Evolutionary conservation across 164 flowering plant genomes (phyloP).

Genomic region (Berberis thunbergii): DNA sequence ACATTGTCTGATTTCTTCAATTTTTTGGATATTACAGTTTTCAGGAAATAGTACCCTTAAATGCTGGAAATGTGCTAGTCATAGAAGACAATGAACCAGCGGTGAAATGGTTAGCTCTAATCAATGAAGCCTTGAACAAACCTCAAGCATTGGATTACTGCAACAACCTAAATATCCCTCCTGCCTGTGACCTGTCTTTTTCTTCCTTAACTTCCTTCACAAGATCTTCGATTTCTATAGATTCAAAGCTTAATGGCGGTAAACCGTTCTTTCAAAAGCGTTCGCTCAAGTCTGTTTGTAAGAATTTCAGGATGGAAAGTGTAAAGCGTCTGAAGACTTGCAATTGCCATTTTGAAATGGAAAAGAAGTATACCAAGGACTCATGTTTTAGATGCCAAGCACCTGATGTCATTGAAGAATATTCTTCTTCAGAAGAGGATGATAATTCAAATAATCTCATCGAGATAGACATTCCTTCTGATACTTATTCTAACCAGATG

Average conservation of each 20-base stretch:
- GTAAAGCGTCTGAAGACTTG: constrained; percentile 49
- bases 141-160: constrained; percentile 5
- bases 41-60: constrained; percentile 89
- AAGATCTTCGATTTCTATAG: constrained; percentile 11
- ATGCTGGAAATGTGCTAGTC: constrained; percentile 87
- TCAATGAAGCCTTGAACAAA: constrained; percentile 62
- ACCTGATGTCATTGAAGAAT: constrained; percentile 22
- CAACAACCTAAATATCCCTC: constrained; percentile 7
- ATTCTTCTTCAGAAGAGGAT: constrained; percentile 51
- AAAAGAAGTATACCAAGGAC: constrained; percentile 42
- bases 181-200: constrained; percentile 7
- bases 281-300: constrained; percentile 51
- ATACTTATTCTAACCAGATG: constrained; percentile 16
- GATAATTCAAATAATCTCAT: constrained; percentile 26
- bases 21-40: constrained; percentile 30
- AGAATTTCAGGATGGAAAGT: constrained; percentile 45
- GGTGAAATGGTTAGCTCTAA: constrained; percentile 60
- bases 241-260: constrained; percentile 17
- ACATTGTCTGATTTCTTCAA: neutral
- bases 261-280: constrained; percentile 48
- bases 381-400: constrained; percentile 51
- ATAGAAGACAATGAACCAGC: constrained; percentile 81
- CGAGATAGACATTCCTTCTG: constrained; percentile 7
- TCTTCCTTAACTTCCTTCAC: constrained; percentile 13
- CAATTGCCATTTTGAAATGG: constrained; percentile 43